Conservation (phyloP, 805 yeast genomes). For the Myxozyma melibiosi region DNA sequence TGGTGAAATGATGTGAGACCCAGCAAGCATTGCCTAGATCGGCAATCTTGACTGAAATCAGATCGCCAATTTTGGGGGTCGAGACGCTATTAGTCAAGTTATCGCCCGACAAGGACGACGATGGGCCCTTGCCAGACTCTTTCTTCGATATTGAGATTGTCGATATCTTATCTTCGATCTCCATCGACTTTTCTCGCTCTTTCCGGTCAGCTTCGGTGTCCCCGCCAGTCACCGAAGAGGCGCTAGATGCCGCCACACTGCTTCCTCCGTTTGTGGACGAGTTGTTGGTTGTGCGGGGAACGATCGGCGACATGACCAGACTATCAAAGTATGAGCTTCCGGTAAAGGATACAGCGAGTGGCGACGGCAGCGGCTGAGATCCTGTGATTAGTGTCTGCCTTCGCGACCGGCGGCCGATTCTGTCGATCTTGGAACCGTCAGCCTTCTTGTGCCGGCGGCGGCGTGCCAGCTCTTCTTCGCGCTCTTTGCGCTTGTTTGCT, state of each 20-base stretch:
- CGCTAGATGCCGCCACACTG: not conserved
- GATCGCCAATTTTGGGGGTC: slow-evolving; percentile 43
- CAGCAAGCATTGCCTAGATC: slow-evolving; percentile 93
- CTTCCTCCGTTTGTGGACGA: slow-evolving; percentile 1
- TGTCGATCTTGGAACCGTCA: slow-evolving; percentile 19
- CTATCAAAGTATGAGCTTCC: slow-evolving; percentile 35
- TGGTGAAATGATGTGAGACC: slow-evolving; percentile 76
- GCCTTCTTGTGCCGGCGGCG: slow-evolving; percentile 22
- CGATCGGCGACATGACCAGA: slow-evolving; percentile 38
- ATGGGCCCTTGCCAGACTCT: not conserved
- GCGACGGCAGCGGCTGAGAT: slow-evolving; percentile 91
- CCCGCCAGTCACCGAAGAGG: slow-evolving; percentile 5
- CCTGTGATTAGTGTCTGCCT: slow-evolving; percentile 81
- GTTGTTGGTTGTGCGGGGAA: slow-evolving; percentile 23
- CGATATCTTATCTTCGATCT: slow-evolving; percentile 25
- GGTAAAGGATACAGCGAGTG: slow-evolving; percentile 56
- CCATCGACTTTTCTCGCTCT: slow-evolving; percentile 6
- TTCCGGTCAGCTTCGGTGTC: slow-evolving; percentile 1
- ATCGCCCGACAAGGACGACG: slow-evolving; percentile 32
- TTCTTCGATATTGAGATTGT: slow-evolving; percentile 27
- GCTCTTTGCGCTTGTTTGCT: slow-evolving; percentile 48
- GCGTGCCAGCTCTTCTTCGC: slow-evolving; percentile 42
- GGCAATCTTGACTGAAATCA: slow-evolving; percentile 82
- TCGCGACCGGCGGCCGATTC: slow-evolving; percentile 55
- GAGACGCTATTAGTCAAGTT: slow-evolving; percentile 5